Evolutionary conservation across 2,329 filamentous ascomycete species (phyloP).

Genomic region (Cladophialophora yegresii): DNA sequence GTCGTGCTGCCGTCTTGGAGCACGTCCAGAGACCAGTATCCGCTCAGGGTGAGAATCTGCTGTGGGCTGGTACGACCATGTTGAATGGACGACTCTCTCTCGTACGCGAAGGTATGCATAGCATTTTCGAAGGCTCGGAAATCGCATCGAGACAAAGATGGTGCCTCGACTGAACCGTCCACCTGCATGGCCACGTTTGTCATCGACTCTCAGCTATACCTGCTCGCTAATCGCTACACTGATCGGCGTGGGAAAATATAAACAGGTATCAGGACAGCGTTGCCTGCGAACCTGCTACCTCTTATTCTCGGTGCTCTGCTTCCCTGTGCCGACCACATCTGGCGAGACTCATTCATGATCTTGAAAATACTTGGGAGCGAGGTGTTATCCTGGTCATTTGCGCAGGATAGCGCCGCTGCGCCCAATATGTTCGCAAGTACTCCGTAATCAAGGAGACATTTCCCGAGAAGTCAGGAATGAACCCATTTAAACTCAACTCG

Average conservation of each 20-base stretch:
- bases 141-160: neutral
- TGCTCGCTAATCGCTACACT: neutral
- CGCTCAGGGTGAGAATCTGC: neutral
- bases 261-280: neutral
- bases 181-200: neutral
- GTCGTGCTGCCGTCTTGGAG: neutral
- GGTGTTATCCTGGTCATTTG: neutral
- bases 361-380: neutral
- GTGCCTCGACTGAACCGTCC: conserved; percentile 4
- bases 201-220: neutral
- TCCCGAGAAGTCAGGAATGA: neutral
- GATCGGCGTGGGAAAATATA: neutral
- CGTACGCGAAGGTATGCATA: neutral
- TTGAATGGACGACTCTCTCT: neutral
- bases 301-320: neutral
- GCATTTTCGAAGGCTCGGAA: neutral
- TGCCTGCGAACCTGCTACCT: neutral
- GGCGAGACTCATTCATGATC: neutral
- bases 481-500: neutral
- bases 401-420: neutral
- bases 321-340: neutral
- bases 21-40: neutral
- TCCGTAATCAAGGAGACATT: too few species aligned
- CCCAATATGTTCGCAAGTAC: neutral
- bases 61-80: neutral